A percentile compares a stretch with the other conserved stretches of the same genome.
phyloP scores from a whole-genome alignment of 257 asterid species.

The Agastache rugosa region DNA sequence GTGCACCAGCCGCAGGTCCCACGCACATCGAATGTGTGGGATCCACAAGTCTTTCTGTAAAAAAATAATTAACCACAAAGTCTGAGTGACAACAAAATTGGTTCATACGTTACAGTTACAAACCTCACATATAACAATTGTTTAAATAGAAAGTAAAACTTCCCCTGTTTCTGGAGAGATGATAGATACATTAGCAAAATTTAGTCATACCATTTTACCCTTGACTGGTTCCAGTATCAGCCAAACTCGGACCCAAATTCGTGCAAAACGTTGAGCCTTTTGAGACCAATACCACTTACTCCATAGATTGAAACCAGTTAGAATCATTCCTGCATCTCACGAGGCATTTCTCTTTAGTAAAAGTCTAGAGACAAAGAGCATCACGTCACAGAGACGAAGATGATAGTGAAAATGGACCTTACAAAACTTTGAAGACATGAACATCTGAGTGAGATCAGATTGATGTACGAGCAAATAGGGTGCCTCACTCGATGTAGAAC shows the following conservation, averaged over 20 bases:
- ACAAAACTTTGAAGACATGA: background rate
- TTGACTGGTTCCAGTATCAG: background rate
- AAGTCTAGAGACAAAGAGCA: background rate
- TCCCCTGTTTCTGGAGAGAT: background rate
- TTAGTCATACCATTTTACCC: background rate
- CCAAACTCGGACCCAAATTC: background rate
- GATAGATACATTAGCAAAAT: background rate
- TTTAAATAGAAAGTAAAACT: background rate
- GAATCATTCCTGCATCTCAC: conserved; percentile 16
- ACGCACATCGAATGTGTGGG: too few relatives aligned
- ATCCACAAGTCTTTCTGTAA: background rate
- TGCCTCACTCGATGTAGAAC: conserved; percentile 75
- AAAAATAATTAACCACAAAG: background rate
- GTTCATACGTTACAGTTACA: background rate
- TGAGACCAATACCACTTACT: conserved; percentile 9
- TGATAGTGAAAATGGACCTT: background rate
- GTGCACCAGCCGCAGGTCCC: too few relatives aligned
- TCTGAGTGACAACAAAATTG: background rate
- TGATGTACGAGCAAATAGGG: background rate
- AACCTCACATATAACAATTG: background rate
- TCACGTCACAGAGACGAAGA: background rate
- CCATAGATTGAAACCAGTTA: background rate
- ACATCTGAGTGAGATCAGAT: background rate
- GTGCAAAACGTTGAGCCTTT: conserved; percentile 27
- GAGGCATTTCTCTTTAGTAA: background rate